A percentile compares a stretch with the other conserved stretches of the same genome.
These are phyloP conservation scores for Monilinia aucupariae DNA, from an alignment of 2,329 filamentous ascomycete species.

Conservation along the genomic window DNA sequence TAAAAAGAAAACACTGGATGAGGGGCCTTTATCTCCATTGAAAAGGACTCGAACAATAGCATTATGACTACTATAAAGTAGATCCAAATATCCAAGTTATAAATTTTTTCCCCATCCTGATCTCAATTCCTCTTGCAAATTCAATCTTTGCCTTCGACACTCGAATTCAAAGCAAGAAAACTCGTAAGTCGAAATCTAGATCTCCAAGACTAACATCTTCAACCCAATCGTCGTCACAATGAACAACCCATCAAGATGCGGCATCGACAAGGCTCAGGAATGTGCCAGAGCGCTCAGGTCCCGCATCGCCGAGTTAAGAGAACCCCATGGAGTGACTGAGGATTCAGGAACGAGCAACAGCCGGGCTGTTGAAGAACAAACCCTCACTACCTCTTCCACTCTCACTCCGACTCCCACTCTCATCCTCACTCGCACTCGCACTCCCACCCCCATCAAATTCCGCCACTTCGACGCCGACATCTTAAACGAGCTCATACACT, in stretches of 20 bases:
- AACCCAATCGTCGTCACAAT: not conserved
- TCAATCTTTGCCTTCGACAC: not conserved
- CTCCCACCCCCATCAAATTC: too few species aligned
- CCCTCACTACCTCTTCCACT: not conserved
- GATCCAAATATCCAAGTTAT: not conserved
- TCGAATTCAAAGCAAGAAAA: not conserved
- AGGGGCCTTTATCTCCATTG: not conserved
- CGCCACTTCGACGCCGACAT: not conserved
- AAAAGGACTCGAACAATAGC: not conserved
- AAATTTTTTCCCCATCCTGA: not conserved
- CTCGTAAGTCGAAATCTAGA: not conserved
- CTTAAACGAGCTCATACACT: not conserved
- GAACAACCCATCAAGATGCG: too few species aligned
- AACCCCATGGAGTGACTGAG: too few species aligned
- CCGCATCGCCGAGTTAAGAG: too few species aligned
- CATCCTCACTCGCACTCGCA: too few species aligned
- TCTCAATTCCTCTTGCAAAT: not conserved
- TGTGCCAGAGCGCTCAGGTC: too few species aligned
- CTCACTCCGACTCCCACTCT: too few species aligned
- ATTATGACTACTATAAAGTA: not conserved
- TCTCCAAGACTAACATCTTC: not conserved
- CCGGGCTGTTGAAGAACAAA: not conserved
- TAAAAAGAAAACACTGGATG: not conserved
- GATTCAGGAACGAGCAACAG: too few species aligned
- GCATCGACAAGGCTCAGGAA: too few species aligned